A percentile compares a stretch with the other conserved stretches of the same genome.
These are phyloP conservation scores for Boletus pseudopeckii DNA, from an alignment of 768 basidiomycete genomes.

Conservation along the genomic window DNA sequence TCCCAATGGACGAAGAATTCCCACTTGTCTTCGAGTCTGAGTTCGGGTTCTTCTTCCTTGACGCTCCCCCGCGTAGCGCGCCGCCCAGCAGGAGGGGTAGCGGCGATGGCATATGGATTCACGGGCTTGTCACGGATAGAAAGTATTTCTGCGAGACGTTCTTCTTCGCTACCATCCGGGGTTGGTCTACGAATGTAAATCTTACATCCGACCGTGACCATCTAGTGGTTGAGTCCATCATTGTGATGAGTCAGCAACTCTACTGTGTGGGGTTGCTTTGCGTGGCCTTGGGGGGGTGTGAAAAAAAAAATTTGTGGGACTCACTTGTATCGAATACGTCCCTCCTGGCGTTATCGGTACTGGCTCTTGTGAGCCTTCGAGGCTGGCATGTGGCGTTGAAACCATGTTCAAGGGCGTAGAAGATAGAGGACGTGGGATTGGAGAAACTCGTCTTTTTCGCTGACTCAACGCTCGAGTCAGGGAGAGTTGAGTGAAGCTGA, in stretches of 20 bases:
- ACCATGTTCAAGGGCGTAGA: conserved; percentile 22
- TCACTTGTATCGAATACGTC: conserved; percentile 71
- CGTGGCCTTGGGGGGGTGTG: conserved; percentile 21
- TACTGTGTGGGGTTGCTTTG: conserved; percentile 3
- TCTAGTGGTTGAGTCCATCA: conserved; percentile 40
- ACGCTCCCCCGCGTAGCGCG: conserved; percentile 39
- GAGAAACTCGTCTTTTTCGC: conserved; percentile 7
- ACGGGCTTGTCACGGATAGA: conserved; percentile 87
- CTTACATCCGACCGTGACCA: conserved; percentile 91
- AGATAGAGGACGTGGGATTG: conserved; percentile 1
- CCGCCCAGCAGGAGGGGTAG: conserved; percentile 18
- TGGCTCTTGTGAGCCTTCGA: conserved; percentile 42
- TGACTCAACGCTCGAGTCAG: conserved; percentile 2
- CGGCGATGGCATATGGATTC: conserved; percentile 46
- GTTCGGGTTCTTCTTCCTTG: conserved; percentile 47
- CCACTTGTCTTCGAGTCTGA: conserved; percentile 69
- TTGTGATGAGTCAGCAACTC: conserved; percentile 35
- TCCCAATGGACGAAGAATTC: conserved; percentile 99
- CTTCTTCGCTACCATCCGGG: conserved; percentile 72
- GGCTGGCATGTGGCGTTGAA: conserved; percentile 27
- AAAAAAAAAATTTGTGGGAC: conserved; percentile 28
- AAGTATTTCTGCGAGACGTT: conserved; percentile 92
- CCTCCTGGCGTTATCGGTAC: conserved; percentile 71
- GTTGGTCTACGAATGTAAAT: conserved; percentile 84
- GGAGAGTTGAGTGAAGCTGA: conserved; percentile 8